Base-by-base conservation (phyloP, 768 basidiomycete genomes). In the Udeniomyces megalosporus region DNA sequence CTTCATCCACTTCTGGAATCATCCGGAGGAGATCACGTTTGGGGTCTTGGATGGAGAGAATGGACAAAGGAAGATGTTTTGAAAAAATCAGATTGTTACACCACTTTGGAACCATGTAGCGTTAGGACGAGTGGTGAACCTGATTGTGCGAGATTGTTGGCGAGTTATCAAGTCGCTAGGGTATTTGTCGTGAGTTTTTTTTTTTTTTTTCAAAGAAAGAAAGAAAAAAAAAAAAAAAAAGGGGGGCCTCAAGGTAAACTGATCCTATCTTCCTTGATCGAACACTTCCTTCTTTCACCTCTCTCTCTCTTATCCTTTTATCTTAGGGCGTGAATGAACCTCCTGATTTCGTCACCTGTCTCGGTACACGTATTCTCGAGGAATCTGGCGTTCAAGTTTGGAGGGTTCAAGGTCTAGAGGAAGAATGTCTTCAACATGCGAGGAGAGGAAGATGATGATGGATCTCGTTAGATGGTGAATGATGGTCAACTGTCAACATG, bases 91-190 rank as follows among this genome's bases (percentile, higher is more conserved):
- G 86, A 89, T 71, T 83, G 86, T 47, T 97, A 95, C 70, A 93
- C 92, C 0, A 97, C 95, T 0, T 80, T 99, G 77, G 95, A 99
- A 70, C 95, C 93, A 11, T 99, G 95, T 71, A 93, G 90, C 4
- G 73, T 86, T 35, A 78, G 95, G 62, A 85, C 88, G 10, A 91
- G 88, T 0, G 92, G 93, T 3, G 78, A 92, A 48, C 74, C 82
- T 0, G 84, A 91, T 1, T 97, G 95, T 71, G 83, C 88, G 11
- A 81, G 90, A 65, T 85, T 86, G 3, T 79, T 97, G 55, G 80
- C 95, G 35, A 76, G 77, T 17, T 83, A 85, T 4, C 68, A 71
- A 46, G 77, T 97, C 45, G 79, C 76, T 50, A 78, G 84, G 24
- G 92, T 93, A 67, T 83, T 84, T 69, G 84, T 97, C 48, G 73